phyloP scores from a whole-genome alignment of 371 early-diverging fungal genomes.

The Rhizopus microsporus region DNA sequence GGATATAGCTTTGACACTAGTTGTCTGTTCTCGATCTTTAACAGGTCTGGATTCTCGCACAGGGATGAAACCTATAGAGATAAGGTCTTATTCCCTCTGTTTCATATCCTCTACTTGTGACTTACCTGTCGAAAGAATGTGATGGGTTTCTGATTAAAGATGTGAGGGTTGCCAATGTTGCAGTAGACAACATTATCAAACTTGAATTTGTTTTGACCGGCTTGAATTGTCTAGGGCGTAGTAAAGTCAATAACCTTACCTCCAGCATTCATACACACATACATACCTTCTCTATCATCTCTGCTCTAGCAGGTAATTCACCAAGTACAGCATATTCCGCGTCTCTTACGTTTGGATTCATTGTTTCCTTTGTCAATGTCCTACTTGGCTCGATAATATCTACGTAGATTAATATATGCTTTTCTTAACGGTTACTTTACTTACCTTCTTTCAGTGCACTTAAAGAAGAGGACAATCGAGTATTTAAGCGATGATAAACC shows the following conservation, averaged over 20 bases:
- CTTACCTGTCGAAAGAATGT: conserved; percentile 91
- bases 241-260: neutral
- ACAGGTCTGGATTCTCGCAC: conserved; percentile 84
- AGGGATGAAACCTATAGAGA: conserved; percentile 73
- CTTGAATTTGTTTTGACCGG: neutral
- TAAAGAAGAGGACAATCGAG: too few species aligned
- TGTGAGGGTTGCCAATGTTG: conserved; percentile 97
- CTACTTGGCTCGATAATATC: neutral
- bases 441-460: too few species aligned
- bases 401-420: neutral
- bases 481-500: too few species aligned
- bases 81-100: neutral
- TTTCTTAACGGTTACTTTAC: neutral
- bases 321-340: conserved; percentile 10
- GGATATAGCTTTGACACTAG: conserved; percentile 68
- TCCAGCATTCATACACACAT: too few species aligned
- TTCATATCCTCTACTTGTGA: neutral
- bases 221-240: neutral
- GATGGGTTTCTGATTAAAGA: conserved; percentile 87
- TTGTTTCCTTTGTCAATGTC: conserved; percentile 5
- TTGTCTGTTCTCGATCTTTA: conserved; percentile 54
- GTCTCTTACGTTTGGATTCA: conserved; percentile 1
- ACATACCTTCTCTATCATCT: conserved; percentile 2
- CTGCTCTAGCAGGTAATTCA: neutral
- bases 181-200: conserved; percentile 79